Base-by-base conservation (phyloP, 2,329 filamentous ascomycete genomes). In the Paecilomyces formosus region DNA sequence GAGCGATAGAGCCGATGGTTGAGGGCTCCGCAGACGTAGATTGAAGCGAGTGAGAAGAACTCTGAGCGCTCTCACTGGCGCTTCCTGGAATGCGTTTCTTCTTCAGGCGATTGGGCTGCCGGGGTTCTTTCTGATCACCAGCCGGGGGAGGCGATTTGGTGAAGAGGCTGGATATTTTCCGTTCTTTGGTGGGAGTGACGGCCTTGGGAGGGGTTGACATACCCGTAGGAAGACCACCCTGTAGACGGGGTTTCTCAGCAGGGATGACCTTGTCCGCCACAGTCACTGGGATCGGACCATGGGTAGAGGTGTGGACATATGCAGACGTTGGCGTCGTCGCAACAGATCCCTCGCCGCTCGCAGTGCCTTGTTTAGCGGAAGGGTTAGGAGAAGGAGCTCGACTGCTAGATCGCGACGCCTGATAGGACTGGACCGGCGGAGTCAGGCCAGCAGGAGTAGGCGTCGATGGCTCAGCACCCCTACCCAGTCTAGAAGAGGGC, bases 61-160 rank as follows among this genome's bases (percentile, higher is more conserved):
- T 97, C 63, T 96, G 92, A 0, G 93, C 92, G 70, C 93, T 97
- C 21, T 87, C 88, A 65, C 91, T 92, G 22, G 88, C 76, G 68
- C 89, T 90, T 50, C 86, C 87, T 0, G 89, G 87, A 57, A 89
- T 79, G n/a, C 77, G 82, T 74, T 90, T 96, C 79, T 97, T 97
- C 73, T 88, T 89, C 55, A 99, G 78, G 74, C 97, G 96, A 68
- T 96, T 97, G 0, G 92, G 90, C 70, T 88, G 88, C 53, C 89
- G 84, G 8, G 68, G 69, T n/a, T 78, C 74, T 66, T 83, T 86
- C 62, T 87, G 87, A 39, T 78, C 73, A 50, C 85, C 83, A 26
- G 77, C 80, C 0, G 82, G 81, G 0, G 88, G 85, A 2, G 88
- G 87, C 63, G 87, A 83, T 66, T 88, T 77, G 26, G 68, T 83